These are phyloP conservation scores for Tylopilus cervinicoccineus DNA, from an alignment of 768 basidiomycete genomes.

Conservation along the genomic window DNA sequence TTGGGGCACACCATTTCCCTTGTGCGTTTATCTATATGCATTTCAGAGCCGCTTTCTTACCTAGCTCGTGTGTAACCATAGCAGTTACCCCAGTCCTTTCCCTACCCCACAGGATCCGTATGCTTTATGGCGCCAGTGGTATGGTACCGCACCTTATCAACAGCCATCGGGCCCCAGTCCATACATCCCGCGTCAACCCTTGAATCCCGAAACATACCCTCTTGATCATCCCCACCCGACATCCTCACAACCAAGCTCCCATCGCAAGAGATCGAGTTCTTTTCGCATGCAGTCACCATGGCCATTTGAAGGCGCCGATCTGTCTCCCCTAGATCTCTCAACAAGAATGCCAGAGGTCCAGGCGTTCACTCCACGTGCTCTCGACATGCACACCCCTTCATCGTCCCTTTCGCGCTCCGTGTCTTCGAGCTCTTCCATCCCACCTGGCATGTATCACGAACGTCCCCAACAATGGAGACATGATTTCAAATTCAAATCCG, in stretches of 20 bases:
- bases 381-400: conserved; percentile 24
- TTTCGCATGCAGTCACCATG: conserved; percentile 8
- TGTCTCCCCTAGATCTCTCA: conserved; percentile 19
- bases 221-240: conserved; percentile 8
- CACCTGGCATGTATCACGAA: conserved; percentile 16
- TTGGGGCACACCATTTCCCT: conserved; percentile 17
- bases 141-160: conserved; percentile 4
- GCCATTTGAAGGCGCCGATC: conserved; percentile 19
- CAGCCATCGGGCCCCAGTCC: conserved; percentile 24
- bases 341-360: conserved; percentile 17
- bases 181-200: conserved; percentile 25
- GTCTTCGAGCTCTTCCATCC: conserved; percentile 12
- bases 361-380: conserved; percentile 10
- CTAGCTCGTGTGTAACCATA: conserved; percentile 1
- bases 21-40: not conserved
- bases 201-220: conserved; percentile 4
- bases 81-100: conserved; percentile 5
- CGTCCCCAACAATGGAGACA: conserved; percentile 28
- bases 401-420: conserved; percentile 19
- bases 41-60: not conserved
- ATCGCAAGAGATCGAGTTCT: conserved; percentile 4
- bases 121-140: conserved; percentile 3
- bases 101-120: conserved; percentile 15
- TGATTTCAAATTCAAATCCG: conserved; percentile 32
- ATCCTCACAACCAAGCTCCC: not conserved